Conservation (phyloP, 345 rosid genomes). For the Salix brachista region DNA sequence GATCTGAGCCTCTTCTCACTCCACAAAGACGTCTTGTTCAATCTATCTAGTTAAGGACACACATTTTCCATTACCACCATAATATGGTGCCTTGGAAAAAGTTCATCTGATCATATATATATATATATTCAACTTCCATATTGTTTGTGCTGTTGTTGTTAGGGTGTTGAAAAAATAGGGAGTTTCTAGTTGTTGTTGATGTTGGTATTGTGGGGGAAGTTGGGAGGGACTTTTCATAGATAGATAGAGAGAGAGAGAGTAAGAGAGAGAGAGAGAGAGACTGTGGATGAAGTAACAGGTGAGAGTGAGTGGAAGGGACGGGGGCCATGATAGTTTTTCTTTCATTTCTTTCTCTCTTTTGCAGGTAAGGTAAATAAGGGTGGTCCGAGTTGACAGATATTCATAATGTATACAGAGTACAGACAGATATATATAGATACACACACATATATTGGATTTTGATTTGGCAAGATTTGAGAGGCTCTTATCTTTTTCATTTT, state of each 20-base stretch:
- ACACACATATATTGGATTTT: conserved; percentile 11
- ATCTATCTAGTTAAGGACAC: neutral
- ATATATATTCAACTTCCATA: neutral
- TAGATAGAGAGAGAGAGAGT: neutral
- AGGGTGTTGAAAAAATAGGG: neutral
- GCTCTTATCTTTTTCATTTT: conserved; percentile 10
- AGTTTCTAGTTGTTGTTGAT: conserved; percentile 6
- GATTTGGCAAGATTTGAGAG: conserved; percentile 30
- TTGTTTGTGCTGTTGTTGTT: neutral
- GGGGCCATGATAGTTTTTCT: neutral
- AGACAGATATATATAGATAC: neutral
- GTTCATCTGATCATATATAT: neutral
- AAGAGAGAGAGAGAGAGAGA: neutral
- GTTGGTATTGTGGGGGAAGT: conserved; percentile 54
- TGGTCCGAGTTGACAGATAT: conserved; percentile 22
- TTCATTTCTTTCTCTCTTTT: neutral
- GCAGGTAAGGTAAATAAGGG: conserved; percentile 10
- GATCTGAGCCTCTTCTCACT: neutral
- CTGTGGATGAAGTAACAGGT: conserved; percentile 21
- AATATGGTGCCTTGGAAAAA: neutral
- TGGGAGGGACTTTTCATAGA: conserved; percentile 42
- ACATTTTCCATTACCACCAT: neutral
- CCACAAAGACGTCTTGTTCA: neutral
- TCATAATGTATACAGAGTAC: neutral
- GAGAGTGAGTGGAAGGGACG: conserved; percentile 22